A percentile compares a stretch with the other conserved stretches of the same genome.
phyloP scores from a whole-genome alignment of 345 rosid species.

The Hypericum perforatum region DNA sequence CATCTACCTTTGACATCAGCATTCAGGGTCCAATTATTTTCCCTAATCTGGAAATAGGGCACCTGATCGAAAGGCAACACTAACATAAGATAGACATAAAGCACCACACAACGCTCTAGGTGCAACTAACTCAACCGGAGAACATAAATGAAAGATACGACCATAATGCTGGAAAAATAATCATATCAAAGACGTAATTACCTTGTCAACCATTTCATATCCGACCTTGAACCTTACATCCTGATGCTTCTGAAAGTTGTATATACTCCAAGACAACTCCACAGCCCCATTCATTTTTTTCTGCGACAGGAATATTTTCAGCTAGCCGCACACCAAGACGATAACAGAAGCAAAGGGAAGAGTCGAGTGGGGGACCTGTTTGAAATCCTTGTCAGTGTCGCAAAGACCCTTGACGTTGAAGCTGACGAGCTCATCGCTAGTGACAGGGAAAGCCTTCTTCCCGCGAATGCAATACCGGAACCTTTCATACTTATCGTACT shows the following conservation, averaged over 20 bases:
- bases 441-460: slow-evolving; percentile 65
- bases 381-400: slow-evolving; percentile 60
- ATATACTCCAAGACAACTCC: slow-evolving; percentile 64
- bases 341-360: too few relatives aligned
- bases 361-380: slow-evolving; percentile 33
- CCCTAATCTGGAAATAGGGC: slow-evolving; percentile 78
- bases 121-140: too few relatives aligned
- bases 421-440: slow-evolving; percentile 34
- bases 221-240: slow-evolving; percentile 79
- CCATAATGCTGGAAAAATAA: too few relatives aligned
- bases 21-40: slow-evolving; percentile 82
- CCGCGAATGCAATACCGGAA: slow-evolving; percentile 53
- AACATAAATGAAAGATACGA: too few relatives aligned
- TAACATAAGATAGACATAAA: too few relatives aligned
- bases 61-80: slow-evolving; percentile 33
- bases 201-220: slow-evolving; percentile 67
- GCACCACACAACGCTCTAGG: too few relatives aligned
- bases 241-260: slow-evolving; percentile 67
- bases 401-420: slow-evolving; percentile 70
- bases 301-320: slow-evolving; percentile 24
- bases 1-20: slow-evolving; percentile 75
- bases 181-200: slow-evolving; percentile 10
- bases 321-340: too few relatives aligned
- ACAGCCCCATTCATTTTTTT: slow-evolving; percentile 70
- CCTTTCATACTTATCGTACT: slow-evolving; percentile 57